phyloP scores from a whole-genome alignment of 768 basidiomycete species.

The Phaffia tasmanica region DNA sequence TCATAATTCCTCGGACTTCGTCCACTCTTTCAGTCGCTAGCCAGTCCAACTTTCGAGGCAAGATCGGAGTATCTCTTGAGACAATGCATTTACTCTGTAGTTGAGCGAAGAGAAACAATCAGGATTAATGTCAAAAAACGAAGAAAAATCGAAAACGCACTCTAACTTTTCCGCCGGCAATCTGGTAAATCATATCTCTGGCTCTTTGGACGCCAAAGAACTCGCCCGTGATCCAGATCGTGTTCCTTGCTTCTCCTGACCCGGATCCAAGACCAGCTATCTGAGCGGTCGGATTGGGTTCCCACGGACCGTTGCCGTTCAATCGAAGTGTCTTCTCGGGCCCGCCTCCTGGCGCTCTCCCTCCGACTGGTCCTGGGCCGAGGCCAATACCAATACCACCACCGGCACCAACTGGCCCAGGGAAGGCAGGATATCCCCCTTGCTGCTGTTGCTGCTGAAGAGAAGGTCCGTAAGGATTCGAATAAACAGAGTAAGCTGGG shows the following conservation, averaged over 20 bases:
- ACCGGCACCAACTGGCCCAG: too few species aligned
- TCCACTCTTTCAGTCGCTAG: slow-evolving; percentile 94
- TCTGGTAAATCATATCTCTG: slow-evolving; percentile 83
- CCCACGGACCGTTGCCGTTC: neutral
- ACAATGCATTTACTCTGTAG: slow-evolving; percentile 73
- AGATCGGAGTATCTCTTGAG: slow-evolving; percentile 82
- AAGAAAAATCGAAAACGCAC: slow-evolving; percentile 9
- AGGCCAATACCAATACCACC: too few species aligned
- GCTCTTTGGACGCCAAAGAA: slow-evolving; percentile 93
- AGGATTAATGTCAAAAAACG: neutral
- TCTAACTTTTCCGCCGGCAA: slow-evolving; percentile 71
- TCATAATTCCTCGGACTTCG: slow-evolving; percentile 83
- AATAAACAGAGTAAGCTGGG: too few species aligned
- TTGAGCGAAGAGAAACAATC: neutral
- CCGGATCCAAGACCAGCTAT: neutral
- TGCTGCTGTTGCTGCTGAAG: slow-evolving; percentile 6
- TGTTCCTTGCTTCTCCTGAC: slow-evolving; percentile 39
- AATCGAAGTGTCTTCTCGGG: neutral
- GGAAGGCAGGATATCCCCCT: neutral
- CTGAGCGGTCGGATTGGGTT: neutral
- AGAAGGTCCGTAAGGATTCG: too few species aligned
- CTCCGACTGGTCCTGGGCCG: too few species aligned
- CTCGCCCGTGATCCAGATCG: slow-evolving; percentile 94
- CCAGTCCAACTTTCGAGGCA: slow-evolving; percentile 96
- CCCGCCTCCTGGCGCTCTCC: slow-evolving; percentile 1